phyloP scores from a whole-genome alignment of 2,329 filamentous ascomycete genomes.

The Cladorrhinum sp. region DNA sequence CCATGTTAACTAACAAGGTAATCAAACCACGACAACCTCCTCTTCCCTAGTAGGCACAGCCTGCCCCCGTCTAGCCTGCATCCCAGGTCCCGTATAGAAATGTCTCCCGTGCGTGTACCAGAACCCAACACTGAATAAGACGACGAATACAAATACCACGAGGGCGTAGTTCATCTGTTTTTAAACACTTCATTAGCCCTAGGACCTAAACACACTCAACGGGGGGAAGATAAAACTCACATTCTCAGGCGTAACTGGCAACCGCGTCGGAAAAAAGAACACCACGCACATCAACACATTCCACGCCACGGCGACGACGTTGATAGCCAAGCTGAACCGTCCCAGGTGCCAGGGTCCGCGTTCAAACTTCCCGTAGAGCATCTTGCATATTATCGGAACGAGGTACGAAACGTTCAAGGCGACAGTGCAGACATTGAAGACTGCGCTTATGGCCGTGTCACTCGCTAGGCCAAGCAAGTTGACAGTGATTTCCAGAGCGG shows the following conservation, averaged over 20 bases:
- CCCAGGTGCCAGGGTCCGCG: conserved; percentile 51
- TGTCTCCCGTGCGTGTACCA: conserved; percentile 24
- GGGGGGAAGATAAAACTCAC: too few species aligned
- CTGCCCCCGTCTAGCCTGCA: background rate
- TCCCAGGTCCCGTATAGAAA: conserved; percentile 23
- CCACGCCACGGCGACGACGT: conserved; percentile 46
- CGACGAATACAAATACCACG: conserved; percentile 22
- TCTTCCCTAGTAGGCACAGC: background rate
- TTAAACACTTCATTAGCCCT: background rate
- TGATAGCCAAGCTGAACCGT: conserved; percentile 37
- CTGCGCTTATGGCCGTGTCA: conserved; percentile 46
- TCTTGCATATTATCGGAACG: conserved; percentile 51
- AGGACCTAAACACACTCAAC: background rate
- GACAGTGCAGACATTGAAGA: conserved; percentile 53
- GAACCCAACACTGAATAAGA: conserved; percentile 21
- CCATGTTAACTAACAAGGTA: background rate
- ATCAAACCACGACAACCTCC: background rate
- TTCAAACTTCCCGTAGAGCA: conserved; percentile 45
- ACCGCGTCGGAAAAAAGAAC: conserved; percentile 46
- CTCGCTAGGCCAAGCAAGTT: conserved; percentile 54
- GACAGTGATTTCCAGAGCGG: conserved; percentile 49
- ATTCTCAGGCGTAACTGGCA: conserved; percentile 44
- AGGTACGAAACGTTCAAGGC: conserved; percentile 50
- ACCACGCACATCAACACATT: conserved; percentile 49
- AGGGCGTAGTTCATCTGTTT: conserved; percentile 26